phyloP scores from a whole-genome alignment of 2,329 filamentous ascomycete species.

The Podosphaera xanthii region DNA sequence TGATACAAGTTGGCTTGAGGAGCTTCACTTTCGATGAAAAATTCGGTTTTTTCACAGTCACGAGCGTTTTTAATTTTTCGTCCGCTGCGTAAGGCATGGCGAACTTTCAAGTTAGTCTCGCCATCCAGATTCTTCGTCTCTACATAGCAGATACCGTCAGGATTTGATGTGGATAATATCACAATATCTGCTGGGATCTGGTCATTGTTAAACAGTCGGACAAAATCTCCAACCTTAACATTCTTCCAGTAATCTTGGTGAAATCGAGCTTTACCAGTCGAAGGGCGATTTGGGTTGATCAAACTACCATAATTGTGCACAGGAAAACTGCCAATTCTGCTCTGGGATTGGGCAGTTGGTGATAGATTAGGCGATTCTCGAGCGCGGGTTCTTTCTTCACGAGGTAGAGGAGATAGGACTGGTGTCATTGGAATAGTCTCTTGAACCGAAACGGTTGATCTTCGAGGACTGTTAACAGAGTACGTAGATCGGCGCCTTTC shows the following conservation, averaged over 20 bases:
- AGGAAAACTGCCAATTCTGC: slow-evolving; percentile 17
- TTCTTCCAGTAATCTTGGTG: slow-evolving; percentile 92
- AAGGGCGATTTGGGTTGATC: slow-evolving; percentile 45
- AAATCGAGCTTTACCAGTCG: slow-evolving; percentile 55
- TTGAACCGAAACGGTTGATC: slow-evolving; percentile 29
- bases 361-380: slow-evolving; percentile 16
- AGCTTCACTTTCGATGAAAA: slow-evolving; percentile 70
- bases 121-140: slow-evolving; percentile 97
- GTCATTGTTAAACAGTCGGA: slow-evolving; percentile 89
- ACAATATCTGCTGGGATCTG: slow-evolving; percentile 86
- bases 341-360: slow-evolving; percentile 17
- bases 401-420: slow-evolving; percentile 56
- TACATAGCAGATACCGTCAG: slow-evolving; percentile 86
- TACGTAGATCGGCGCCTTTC: slow-evolving; percentile 9
- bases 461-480: slow-evolving; percentile 17
- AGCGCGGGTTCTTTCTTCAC: slow-evolving; percentile 15
- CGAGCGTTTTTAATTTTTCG: slow-evolving; percentile 65
- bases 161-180: slow-evolving; percentile 77
- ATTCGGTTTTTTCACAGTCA: slow-evolving; percentile 78
- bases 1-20: slow-evolving; percentile 89
- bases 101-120: slow-evolving; percentile 91
- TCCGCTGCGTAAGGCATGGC: slow-evolving; percentile 71
- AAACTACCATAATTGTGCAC: slow-evolving; percentile 39
- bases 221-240: slow-evolving; percentile 83
- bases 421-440: slow-evolving; percentile 90